Conservation (phyloP, 257 asterid genomes). For the Solanum habrochaites region DNA sequence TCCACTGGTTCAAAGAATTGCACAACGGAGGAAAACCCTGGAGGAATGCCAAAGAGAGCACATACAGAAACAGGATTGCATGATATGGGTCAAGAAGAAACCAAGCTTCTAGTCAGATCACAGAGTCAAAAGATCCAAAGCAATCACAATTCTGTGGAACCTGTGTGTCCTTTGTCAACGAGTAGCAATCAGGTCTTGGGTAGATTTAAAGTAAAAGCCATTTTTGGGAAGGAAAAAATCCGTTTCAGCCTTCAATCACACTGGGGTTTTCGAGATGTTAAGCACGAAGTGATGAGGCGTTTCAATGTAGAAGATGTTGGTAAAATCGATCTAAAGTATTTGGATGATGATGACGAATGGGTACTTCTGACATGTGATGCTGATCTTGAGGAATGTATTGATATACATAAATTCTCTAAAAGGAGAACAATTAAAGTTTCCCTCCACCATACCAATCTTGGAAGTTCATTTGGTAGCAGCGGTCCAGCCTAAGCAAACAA, state of each 20-base stretch:
- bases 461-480: slow-evolving; percentile 50
- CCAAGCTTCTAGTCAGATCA: slow-evolving; percentile 41
- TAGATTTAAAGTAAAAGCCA: slow-evolving; percentile 47
- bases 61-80: slow-evolving; percentile 40
- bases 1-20: neutral
- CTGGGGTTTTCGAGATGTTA: slow-evolving; percentile 46
- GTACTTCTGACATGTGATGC: slow-evolving; percentile 79
- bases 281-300: slow-evolving; percentile 46
- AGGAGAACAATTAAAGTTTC: slow-evolving; percentile 46
- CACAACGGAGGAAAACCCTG: slow-evolving; percentile 21
- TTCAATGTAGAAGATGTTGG: slow-evolving; percentile 37
- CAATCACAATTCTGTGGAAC: slow-evolving; percentile 21
- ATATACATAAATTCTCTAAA: slow-evolving; percentile 47
- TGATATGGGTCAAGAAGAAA: slow-evolving; percentile 32
- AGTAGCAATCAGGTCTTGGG: slow-evolving; percentile 15
- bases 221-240: slow-evolving; percentile 56
- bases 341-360: slow-evolving; percentile 76
- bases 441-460: slow-evolving; percentile 36
- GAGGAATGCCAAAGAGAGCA: slow-evolving; percentile 29
- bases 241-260: slow-evolving; percentile 54
- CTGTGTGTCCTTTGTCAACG: slow-evolving; percentile 23
- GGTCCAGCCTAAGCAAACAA: slow-evolving; percentile 19
- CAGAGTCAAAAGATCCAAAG: slow-evolving; percentile 42
- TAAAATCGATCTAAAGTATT: slow-evolving; percentile 45
- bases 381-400: slow-evolving; percentile 75